These are phyloP conservation scores for Trichoderma semiorbis DNA, from an alignment of 2,329 filamentous ascomycete genomes.

Conservation along the genomic window DNA sequence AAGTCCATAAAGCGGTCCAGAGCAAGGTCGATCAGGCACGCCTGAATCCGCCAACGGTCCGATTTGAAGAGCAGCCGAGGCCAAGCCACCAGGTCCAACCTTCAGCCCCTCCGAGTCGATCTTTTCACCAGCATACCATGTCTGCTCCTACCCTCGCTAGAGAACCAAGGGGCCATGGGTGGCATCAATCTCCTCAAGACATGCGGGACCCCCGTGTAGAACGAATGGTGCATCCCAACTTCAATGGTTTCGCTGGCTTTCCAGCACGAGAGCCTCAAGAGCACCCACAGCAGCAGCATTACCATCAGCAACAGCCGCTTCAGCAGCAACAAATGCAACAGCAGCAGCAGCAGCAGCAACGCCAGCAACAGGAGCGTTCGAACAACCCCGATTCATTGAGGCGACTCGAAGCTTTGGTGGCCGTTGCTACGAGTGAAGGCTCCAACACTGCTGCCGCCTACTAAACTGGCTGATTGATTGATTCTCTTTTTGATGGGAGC, in stretches of 20 bases:
- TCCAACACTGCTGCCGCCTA: slow-evolving; percentile 42
- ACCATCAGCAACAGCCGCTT: neutral
- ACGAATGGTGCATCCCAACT: slow-evolving; percentile 56
- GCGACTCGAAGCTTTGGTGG: slow-evolving; percentile 42
- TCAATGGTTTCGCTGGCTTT: slow-evolving; percentile 50
- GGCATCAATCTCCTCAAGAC: slow-evolving; percentile 41
- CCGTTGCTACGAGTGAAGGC: slow-evolving; percentile 44
- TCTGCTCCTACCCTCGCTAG: slow-evolving; percentile 56
- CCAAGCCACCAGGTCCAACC: slow-evolving; percentile 32
- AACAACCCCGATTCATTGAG: slow-evolving; percentile 34
- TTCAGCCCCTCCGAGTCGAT: slow-evolving; percentile 30
- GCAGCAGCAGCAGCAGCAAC: slow-evolving; percentile 24
- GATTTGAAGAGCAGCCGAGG: slow-evolving; percentile 50
- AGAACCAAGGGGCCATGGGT: slow-evolving; percentile 64
- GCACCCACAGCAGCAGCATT: slow-evolving; percentile 20
- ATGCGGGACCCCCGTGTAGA: slow-evolving; percentile 46
- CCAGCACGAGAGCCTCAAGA: slow-evolving; percentile 35
- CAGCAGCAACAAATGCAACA: neutral
- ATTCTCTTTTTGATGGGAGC: neutral
- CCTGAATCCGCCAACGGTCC: slow-evolving; percentile 45
- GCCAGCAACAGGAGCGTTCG: slow-evolving; percentile 27
- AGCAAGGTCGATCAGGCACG: slow-evolving; percentile 52
- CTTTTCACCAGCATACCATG: slow-evolving; percentile 55
- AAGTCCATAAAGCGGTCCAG: slow-evolving; percentile 53
- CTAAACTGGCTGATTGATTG: slow-evolving; percentile 20